Conservation (phyloP, 257 asterid genomes). For the Dorcoceras hygrometricum region DNA sequence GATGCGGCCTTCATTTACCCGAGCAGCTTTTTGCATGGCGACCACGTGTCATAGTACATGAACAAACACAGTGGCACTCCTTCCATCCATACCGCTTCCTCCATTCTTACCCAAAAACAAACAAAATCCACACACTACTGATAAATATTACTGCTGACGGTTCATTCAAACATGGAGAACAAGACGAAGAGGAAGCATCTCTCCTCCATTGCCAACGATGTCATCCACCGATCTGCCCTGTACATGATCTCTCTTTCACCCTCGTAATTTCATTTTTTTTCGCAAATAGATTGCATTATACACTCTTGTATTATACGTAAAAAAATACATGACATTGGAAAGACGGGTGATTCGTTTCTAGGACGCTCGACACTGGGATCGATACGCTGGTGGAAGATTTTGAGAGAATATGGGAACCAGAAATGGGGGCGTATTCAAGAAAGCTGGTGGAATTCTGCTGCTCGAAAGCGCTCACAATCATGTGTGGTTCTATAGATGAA, state of each 20-base stretch:
- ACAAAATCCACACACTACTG: no score
- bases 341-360: slow-evolving; percentile 23
- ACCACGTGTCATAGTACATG: slow-evolving; percentile 31
- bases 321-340: no score
- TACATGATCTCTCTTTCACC: slow-evolving; percentile 22
- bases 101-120: neutral
- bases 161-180: neutral
- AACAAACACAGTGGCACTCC: slow-evolving; percentile 23
- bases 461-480: slow-evolving; percentile 47
- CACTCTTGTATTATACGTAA: no score
- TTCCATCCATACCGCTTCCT: slow-evolving; percentile 14
- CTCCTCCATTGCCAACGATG: slow-evolving; percentile 61
- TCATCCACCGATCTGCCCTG: slow-evolving; percentile 59
- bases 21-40: slow-evolving; percentile 39
- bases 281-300: no score
- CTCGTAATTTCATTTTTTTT: neutral
- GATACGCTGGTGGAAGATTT: slow-evolving; percentile 53
- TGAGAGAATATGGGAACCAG: slow-evolving; percentile 53
- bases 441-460: slow-evolving; percentile 67
- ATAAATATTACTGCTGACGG: no score
- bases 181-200: slow-evolving; percentile 65
- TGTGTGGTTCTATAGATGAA: slow-evolving; percentile 51
- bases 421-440: slow-evolving; percentile 48
- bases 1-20: neutral
- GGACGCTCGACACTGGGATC: slow-evolving; percentile 48